These are phyloP conservation scores for Globisporangium sylvaticum DNA, from an alignment of 352 stramenopile species.

Conservation along the genomic window DNA sequence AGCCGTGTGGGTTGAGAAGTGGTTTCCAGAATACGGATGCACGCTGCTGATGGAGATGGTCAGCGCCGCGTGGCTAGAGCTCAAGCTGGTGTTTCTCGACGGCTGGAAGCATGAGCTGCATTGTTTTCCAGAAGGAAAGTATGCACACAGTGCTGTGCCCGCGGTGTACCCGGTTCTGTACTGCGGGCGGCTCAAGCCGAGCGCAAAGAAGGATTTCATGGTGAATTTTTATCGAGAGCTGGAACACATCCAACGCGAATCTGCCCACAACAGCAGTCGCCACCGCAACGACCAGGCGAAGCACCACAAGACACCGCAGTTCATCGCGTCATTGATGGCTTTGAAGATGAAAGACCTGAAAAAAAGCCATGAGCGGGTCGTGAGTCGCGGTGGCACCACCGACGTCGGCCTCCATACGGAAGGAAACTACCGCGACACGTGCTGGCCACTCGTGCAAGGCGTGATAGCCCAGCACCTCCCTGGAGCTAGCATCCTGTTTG, in stretches of 20 bases:
- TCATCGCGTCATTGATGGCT: constrained; percentile 30
- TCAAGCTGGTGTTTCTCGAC: constrained; percentile 42
- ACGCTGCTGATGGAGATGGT: constrained; percentile 22
- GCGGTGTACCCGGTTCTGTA: constrained; percentile 18
- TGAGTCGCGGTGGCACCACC: constrained; percentile 33
- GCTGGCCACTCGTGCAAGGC: constrained; percentile 46
- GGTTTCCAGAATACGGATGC: constrained; percentile 2
- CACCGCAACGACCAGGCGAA: constrained; percentile 17
- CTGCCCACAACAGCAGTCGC: background rate
- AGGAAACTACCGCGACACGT: constrained; percentile 35
- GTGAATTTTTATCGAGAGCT: constrained; percentile 6
- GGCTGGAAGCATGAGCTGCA: constrained; percentile 41
- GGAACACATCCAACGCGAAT: background rate
- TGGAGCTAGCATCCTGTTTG: constrained; percentile 26
- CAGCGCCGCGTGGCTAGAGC: constrained; percentile 4
- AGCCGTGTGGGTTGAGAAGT: constrained; percentile 1
- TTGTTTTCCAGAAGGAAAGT: constrained; percentile 21
- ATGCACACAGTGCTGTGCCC: constrained; percentile 35
- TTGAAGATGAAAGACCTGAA: background rate
- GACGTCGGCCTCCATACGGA: constrained; percentile 54
- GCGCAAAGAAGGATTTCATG: constrained; percentile 14
- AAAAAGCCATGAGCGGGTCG: background rate
- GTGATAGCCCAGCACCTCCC: constrained; percentile 33
- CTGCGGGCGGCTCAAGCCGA: constrained; percentile 27
- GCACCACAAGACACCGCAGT: constrained; percentile 54